Evolutionary conservation across 306 rosid genomes (phyloP).

Genomic region (Cicer judaicum): DNA sequence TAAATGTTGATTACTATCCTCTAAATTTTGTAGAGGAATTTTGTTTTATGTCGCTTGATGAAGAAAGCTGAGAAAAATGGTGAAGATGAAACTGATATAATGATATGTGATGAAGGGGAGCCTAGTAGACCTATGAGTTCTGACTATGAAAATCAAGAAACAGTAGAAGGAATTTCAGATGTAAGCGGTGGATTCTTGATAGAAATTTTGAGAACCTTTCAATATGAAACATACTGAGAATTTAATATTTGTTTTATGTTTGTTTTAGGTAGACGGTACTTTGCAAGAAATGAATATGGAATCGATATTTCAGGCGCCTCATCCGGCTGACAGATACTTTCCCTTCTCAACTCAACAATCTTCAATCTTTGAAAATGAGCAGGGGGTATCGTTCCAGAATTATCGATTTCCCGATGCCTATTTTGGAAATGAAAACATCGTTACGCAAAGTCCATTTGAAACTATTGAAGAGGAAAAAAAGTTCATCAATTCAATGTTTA

Average conservation of each 20-base stretch:
- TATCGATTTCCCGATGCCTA: not conserved
- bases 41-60: constrained; percentile 60
- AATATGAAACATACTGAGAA: constrained; percentile 17
- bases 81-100: constrained; percentile 28
- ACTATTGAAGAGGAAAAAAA: constrained; percentile 37
- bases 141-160: constrained; percentile 26
- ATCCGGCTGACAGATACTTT: not conserved
- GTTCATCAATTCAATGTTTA: constrained; percentile 15
- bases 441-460: not conserved
- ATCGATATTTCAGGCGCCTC: not conserved
- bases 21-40: constrained; percentile 50
- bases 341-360: not conserved
- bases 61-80: constrained; percentile 42
- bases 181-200: constrained; percentile 51
- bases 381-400: not conserved
- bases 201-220: constrained; percentile 4
- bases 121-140: constrained; percentile 32
- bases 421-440: not conserved
- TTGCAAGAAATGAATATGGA: not conserved
- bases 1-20: constrained; percentile 28
- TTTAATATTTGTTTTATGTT: constrained; percentile 32
- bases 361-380: not conserved
- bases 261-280: constrained; percentile 32
- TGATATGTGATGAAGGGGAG: constrained; percentile 42
- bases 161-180: constrained; percentile 12